These are phyloP conservation scores for Fusarium transvaalense DNA, from an alignment of 2,329 filamentous ascomycete genomes.

Conservation along the genomic window DNA sequence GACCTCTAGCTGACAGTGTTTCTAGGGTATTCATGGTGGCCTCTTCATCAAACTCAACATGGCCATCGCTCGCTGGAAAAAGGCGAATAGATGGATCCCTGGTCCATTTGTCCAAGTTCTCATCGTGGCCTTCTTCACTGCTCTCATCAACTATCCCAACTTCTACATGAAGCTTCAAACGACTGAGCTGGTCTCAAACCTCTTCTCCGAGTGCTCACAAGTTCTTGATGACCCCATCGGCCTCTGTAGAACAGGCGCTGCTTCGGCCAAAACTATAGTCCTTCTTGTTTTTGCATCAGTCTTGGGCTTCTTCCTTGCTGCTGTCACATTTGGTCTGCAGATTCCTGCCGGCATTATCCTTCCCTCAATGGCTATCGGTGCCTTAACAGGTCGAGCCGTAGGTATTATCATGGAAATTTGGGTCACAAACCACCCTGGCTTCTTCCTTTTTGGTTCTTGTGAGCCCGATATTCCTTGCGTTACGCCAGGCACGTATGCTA, in stretches of 20 bases:
- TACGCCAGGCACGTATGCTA: slow-evolving; percentile 94
- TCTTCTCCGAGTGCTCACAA: slow-evolving; percentile 91
- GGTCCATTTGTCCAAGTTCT: slow-evolving; percentile 84
- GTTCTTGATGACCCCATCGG: slow-evolving; percentile 88
- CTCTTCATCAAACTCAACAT: slow-evolving; percentile 97
- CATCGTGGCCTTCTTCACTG: slow-evolving; percentile 82
- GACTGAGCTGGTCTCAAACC: slow-evolving; percentile 88
- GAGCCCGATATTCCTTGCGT: slow-evolving; percentile 89
- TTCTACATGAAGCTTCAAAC: slow-evolving; percentile 95
- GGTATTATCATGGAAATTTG: slow-evolving; percentile 91
- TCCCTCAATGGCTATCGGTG: slow-evolving; percentile 95
- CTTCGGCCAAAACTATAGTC: slow-evolving; percentile 84
- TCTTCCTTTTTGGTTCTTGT: slow-evolving; percentile 83
- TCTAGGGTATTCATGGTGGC: slow-evolving; percentile 86
- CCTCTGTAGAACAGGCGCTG: slow-evolving; percentile 88
- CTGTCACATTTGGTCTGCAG: slow-evolving; percentile 91
- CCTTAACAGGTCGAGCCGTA: slow-evolving; percentile 87
- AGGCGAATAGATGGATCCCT: slow-evolving; percentile 72
- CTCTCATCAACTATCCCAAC: slow-evolving; percentile 94
- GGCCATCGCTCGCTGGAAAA: slow-evolving; percentile 84
- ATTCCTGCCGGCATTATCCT: slow-evolving; percentile 96
- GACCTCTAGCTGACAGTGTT: slow-evolving; percentile 24
- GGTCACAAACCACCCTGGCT: slow-evolving; percentile 81
- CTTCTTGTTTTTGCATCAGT: slow-evolving; percentile 85
- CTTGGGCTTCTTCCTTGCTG: slow-evolving; percentile 86